Evolutionary conservation across 176 grass and related monocot species (phyloP), one percentile per base, ranked within the genome.

Genomic region (Puccinellia tenuiflora): DNA sequence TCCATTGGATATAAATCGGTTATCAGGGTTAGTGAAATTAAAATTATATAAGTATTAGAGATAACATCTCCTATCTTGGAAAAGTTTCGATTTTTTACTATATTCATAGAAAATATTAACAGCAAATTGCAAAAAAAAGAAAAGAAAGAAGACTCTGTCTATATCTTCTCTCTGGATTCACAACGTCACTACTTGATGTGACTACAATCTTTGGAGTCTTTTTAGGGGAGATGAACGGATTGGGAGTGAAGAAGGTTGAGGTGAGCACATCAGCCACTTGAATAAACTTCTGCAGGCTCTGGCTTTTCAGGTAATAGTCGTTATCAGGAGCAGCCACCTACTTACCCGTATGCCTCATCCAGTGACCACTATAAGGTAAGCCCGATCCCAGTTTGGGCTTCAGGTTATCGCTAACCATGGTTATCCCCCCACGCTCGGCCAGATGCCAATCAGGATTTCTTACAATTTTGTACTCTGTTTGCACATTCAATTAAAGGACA

Each of bases 291-390:
- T 60, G 50, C 31, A 46, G 62, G 20, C 66, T 78, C 79, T 68
- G 47, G 22, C 80, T 79, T 86, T 83, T 86, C 84, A 3, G 67
- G 74, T 90, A 90, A 42, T 39, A 29, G 88, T 90, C 79, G n/a
- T 59, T 60, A 9, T 86, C 88, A 68, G 21, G 57, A 18, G 9
- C 22, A 25, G 46, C 18, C 29, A 66, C 22, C 76, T 29, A 73
- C 14, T 42, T 47, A 47, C 30, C 69, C 15, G 12, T 10, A 76
- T 45, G 17, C 43, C 25, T 77, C n/a, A n/a, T n/a, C 38, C 1
- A 28, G 15, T 40, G 57, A 29, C 21, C 81, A 64, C 20, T 28
- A 9, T n/a, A 3, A 25, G 13, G 15, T 51, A 76, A 75, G 20
- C 50, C 65, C 26, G 40, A 30, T 37, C 18, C 12, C 35, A 8